Percentiles rank a stretch among this genome's conserved stretches.
Evolutionary conservation across 495 filamentous ascomycete genomes (phyloP).

Genomic region (Opeltia flavorubescens): DNA sequence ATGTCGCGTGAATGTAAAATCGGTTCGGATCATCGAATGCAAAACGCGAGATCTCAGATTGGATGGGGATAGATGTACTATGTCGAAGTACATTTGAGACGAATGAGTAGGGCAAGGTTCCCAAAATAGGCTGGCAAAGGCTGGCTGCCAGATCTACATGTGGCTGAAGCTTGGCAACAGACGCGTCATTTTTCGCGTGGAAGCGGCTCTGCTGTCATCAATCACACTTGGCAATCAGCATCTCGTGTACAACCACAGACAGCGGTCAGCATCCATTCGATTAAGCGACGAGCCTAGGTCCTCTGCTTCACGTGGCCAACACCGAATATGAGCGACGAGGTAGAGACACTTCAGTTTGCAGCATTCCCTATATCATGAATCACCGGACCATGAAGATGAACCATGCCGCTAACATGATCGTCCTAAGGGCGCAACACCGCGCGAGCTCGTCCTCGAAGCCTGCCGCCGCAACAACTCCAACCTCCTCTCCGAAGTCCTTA

Average conservation of each 20-base stretch:
- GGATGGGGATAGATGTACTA: too few relatives aligned
- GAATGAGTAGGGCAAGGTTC: too few relatives aligned
- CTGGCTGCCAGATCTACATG: too few relatives aligned
- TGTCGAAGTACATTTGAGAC: too few relatives aligned
- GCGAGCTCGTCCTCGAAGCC: slow-evolving; percentile 82
- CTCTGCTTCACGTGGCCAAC: not conserved
- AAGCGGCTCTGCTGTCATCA: too few relatives aligned
- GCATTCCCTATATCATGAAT: not conserved
- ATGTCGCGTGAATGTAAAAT: too few relatives aligned
- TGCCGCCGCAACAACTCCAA: slow-evolving; percentile 83
- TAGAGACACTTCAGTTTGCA: not conserved
- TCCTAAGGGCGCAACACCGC: slow-evolving; percentile 63
- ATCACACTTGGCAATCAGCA: too few relatives aligned
- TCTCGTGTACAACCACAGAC: too few relatives aligned
- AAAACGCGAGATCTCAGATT: too few relatives aligned
- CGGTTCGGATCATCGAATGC: too few relatives aligned
- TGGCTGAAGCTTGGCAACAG: not conserved
- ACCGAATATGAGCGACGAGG: slow-evolving; percentile 4
- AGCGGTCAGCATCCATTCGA: not conserved
- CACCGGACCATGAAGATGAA: not conserved
- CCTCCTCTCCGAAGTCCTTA: slow-evolving; percentile 52
- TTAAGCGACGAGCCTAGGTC: not conserved
- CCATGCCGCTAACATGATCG: not conserved
- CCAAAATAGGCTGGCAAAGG: too few relatives aligned
- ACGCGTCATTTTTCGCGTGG: not conserved